Base-by-base conservation (phyloP, 768 basidiomycete species). In the Leccinum obscurum region DNA sequence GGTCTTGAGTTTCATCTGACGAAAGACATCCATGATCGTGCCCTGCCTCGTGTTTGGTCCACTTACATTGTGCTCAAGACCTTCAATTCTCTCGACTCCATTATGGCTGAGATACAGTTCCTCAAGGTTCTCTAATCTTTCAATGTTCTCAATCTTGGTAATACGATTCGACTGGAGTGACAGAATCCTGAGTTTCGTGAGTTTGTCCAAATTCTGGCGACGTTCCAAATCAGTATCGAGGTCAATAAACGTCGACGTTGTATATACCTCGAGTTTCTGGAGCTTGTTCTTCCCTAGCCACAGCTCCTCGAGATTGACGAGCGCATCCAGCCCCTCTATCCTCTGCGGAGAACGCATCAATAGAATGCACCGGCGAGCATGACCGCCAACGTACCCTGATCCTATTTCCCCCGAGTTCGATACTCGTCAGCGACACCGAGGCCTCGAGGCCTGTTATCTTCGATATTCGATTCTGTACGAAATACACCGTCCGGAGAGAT, bases 261-360 rank as follows among this genome's bases (percentile, higher is more conserved):
- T 6, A 61, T 22, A 30, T 54, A 92, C 93, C 82, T 95, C 90
- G 4, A 99, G 82, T 72, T 85, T 88, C 6, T 87, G 72, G 59
- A 99, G 93, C 78, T 98, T 99, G 73, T 99, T 99, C 82, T 99
- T 99, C 8, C 97, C 97, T 3, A 98, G 76, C 94, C 96, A 98
- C 3, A 99, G 78, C 67, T 98, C 95, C 65, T 95, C 92, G 10
- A 99, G 78, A 64, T 89, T 91, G 1, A 87, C 83, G 41, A 97
- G 77, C 1, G 83, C 79, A 11, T 92, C 92, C 4, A 98, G 75
- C 44, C 89, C 88, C 72, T 98, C 93, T 59, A 99, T 96, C 78
- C 81, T 84, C 95, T 97, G 61, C 10, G 32, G n/a, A 59, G 10
- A 57, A 58, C 3, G 24, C 7, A 58, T 64, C 4, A 48, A 62